Base-by-base conservation (phyloP, 2,329 filamentous ascomycete genomes). In the Neofusicoccum cordaticola region DNA sequence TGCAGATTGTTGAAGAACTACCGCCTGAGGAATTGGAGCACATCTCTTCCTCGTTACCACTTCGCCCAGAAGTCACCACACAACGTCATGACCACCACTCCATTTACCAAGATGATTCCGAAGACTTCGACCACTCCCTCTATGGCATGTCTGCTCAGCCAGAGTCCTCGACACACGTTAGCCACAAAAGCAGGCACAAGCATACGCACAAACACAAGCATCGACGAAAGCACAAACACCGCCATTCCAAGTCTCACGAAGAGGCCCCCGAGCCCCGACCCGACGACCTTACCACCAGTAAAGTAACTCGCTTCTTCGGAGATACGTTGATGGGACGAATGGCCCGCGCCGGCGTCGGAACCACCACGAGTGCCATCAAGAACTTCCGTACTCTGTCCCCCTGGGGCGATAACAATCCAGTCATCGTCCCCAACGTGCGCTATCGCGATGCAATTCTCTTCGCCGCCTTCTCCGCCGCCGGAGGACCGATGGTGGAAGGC, bases 361-460 rank as follows among this genome's bases (percentile, higher is more conserved):
- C 74, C 3, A 72, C 69, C 11, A 73, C 74, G 2, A 72, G 74
- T 1, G 70, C 74, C 13, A 51, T 75, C 44, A 76, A 75, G 51
- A 74, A 77, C 70, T 72, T 74, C 13, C 68, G 70, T 4, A 66
- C 71, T 0, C 68, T 78, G 2, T 74, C 72, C 11, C 75, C 75
- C 2, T 78, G 75, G 75, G 75, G 75, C 37, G 75, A 77, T 66
- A 78, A 78, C 66, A 78, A 77, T 62, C 74, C 75, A 2, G 75
- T 78, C 17, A 77, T 75, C 0, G 69, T 77, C 4, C 75, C 75
- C 50, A 78, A 78, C 65, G 74, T 78, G 2, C 75, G 75, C 35
- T 76, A 77, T 67, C 72, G 75, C 57, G 75, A 78, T 58, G 74
- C 75, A 4, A 70, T 75, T 4, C 72, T 77, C 64, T 76, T 77